phyloP scores from a whole-genome alignment of 2,329 filamentous ascomycete genomes.

The Fusarium sp. region DNA sequence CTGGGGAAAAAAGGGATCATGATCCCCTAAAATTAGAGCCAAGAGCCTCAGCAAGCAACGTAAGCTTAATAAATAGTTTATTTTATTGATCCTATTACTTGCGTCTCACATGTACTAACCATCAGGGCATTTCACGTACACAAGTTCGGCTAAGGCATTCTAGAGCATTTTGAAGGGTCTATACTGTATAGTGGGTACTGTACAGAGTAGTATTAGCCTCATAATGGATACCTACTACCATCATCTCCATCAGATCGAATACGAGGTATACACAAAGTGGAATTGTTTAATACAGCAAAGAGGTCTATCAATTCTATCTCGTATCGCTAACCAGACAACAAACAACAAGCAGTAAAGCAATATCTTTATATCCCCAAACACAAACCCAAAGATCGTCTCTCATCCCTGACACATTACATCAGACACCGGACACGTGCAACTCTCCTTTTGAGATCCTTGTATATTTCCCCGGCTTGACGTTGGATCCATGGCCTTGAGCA shows the following conservation, averaged over 20 bases:
- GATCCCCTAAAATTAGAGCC: slow-evolving; percentile 20
- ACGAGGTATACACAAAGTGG: background rate
- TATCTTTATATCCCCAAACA: background rate
- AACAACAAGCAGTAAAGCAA: background rate
- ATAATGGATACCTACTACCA: background rate
- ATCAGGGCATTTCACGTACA: too few species aligned
- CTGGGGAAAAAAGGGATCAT: background rate
- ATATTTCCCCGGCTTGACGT: slow-evolving; percentile 27
- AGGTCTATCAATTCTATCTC: background rate
- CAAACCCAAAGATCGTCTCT: slow-evolving; percentile 4
- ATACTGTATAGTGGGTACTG: too few species aligned
- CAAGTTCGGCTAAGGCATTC: background rate
- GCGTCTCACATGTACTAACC: background rate
- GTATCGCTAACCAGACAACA: background rate
- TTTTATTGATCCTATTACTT: background rate
- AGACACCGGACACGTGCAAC: slow-evolving; percentile 10
- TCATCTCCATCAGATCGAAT: background rate
- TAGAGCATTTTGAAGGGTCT: background rate
- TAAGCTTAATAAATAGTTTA: slow-evolving; percentile 29
- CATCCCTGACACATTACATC: slow-evolving; percentile 18
- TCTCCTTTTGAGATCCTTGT: slow-evolving; percentile 24
- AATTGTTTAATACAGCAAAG: too few species aligned
- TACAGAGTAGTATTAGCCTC: background rate
- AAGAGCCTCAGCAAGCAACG: slow-evolving; percentile 3
- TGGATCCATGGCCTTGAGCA: slow-evolving; percentile 43